These are phyloP conservation scores for Fraxinus ornus DNA, from an alignment of 305 asterid genomes.

Conservation along the genomic window DNA sequence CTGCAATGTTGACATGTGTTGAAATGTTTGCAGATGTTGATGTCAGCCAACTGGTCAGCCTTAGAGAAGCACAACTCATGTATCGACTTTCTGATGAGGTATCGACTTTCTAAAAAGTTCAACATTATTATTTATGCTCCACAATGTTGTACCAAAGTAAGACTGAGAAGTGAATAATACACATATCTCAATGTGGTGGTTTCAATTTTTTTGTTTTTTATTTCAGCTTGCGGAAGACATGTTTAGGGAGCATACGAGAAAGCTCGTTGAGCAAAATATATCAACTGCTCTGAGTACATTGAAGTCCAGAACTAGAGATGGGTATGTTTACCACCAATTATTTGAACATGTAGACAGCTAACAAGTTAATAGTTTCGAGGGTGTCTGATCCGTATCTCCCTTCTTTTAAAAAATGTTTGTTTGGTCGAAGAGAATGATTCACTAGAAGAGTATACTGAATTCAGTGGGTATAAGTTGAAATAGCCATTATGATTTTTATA, in stretches of 20 bases:
- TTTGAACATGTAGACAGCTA: constrained; percentile 21
- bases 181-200: constrained; percentile 17
- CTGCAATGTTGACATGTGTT: constrained; percentile 24
- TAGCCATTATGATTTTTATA: neutral
- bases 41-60: constrained; percentile 66
- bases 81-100: constrained; percentile 94
- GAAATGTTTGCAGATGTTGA: constrained; percentile 57
- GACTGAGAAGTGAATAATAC: constrained; percentile 16
- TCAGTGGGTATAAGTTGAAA: neutral
- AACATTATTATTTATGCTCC: constrained; percentile 6
- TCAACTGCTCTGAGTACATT: constrained; percentile 60
- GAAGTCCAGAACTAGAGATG: constrained; percentile 75
- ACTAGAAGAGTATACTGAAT: neutral
- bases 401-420: neutral
- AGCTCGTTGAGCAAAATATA: constrained; percentile 74
- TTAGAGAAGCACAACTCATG: constrained; percentile 83
- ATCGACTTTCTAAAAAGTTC: constrained; percentile 28
- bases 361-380: constrained; percentile 6
- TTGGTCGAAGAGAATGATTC: neutral
- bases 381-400: neutral
- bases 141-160: constrained; percentile 1
- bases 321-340: constrained; percentile 38
- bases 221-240: constrained; percentile 85
- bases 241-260: constrained; percentile 90
- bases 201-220: constrained; percentile 20